phyloP scores from a whole-genome alignment of 768 basidiomycete genomes.

The Boletus eberwhitei region DNA sequence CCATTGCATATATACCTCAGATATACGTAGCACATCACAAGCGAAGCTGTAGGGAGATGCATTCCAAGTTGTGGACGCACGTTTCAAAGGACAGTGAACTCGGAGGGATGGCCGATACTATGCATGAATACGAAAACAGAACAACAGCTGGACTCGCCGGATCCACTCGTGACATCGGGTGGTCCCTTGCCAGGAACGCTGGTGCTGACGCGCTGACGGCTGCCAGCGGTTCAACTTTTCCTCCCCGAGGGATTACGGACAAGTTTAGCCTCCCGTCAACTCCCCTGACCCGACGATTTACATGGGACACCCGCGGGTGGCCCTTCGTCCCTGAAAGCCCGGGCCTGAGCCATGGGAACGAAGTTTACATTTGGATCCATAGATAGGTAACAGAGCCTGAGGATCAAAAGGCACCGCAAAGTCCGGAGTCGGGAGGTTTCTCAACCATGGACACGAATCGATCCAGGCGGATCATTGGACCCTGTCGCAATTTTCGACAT shows the following conservation, averaged over 20 bases:
- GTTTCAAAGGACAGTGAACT: not conserved
- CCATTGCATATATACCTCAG: constrained; percentile 3
- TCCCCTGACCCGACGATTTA: not conserved
- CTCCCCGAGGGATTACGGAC: not conserved
- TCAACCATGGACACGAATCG: not conserved
- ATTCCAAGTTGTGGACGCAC: not conserved
- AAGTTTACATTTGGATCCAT: not conserved
- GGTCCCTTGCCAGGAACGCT: not conserved
- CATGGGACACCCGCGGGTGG: not conserved
- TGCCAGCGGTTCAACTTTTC: not conserved
- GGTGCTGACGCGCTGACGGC: not conserved
- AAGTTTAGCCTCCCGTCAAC: not conserved
- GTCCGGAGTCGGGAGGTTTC: not conserved
- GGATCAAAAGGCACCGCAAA: not conserved
- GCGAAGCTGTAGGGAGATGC: not conserved
- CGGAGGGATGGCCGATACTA: not conserved
- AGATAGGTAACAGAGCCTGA: not conserved
- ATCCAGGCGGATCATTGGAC: not conserved
- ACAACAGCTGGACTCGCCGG: too few relatives aligned
- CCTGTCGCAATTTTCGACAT: not conserved
- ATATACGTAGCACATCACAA: not conserved
- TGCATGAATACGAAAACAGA: not conserved
- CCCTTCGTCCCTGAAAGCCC: not conserved
- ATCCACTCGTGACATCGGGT: not conserved
- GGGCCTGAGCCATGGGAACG: not conserved